Evolutionary conservation across 257 asterid species (phyloP).

Genomic region (Scutellaria galericulata): DNA sequence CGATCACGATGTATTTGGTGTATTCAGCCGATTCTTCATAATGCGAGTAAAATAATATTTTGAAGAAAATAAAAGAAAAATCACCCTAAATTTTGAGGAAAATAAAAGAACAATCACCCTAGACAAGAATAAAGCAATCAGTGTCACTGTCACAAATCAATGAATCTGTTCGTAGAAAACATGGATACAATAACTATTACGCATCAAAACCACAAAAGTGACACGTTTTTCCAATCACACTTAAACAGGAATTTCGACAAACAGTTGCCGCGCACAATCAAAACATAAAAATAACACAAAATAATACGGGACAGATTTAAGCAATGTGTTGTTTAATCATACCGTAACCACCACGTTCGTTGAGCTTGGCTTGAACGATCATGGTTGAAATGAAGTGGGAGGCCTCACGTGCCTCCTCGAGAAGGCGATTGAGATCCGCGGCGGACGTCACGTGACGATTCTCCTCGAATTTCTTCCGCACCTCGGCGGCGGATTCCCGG

Average conservation of each 20-base stretch:
- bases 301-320: neutral
- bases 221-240: conserved; percentile 16
- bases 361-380: conserved; percentile 97
- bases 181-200: neutral
- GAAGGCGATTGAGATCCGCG: conserved; percentile 67
- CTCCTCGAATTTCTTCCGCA: conserved; percentile 88
- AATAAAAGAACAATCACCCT: neutral
- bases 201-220: neutral
- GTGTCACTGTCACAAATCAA: neutral
- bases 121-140: conserved; percentile 7
- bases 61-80: no score
- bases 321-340: neutral
- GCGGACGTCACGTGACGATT: conserved; percentile 78
- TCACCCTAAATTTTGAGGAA: neutral
- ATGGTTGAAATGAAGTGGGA: conserved; percentile 81
- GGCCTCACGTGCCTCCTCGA: conserved; percentile 91
- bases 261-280: conserved; percentile 42
- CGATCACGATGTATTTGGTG: neutral
- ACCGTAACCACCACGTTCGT: conserved; percentile 89
- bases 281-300: neutral
- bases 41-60: neutral
- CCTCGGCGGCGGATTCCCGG: conserved; percentile 81
- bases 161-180: neutral
- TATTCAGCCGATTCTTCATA: conserved; percentile 3
- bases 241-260: conserved; percentile 41